A percentile compares a stretch with the other conserved stretches of the same genome.
phyloP scores from a whole-genome alignment of 768 basidiomycete species.

The Leccinum aurantiacum region DNA sequence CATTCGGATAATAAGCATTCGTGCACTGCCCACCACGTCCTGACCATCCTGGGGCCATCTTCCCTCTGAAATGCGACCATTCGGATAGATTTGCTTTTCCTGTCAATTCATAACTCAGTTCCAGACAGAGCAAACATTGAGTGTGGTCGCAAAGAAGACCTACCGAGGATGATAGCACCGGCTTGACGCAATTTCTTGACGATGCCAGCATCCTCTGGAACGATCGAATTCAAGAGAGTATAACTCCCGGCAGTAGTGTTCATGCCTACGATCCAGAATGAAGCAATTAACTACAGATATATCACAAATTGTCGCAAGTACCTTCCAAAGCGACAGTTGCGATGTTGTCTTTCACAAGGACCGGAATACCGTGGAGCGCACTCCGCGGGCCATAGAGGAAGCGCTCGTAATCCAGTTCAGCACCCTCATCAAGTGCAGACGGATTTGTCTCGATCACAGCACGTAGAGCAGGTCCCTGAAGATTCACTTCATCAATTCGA shows the following conservation, averaged over 20 bases:
- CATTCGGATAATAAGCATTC: slow-evolving; percentile 52
- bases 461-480: slow-evolving; percentile 36
- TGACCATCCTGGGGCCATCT: slow-evolving; percentile 53
- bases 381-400: slow-evolving; percentile 28
- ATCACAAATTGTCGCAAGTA: background rate
- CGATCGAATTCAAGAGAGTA: slow-evolving; percentile 34
- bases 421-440: slow-evolving; percentile 36
- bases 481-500: slow-evolving; percentile 45
- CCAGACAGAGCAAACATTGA: no score
- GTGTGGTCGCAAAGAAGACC: background rate
- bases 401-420: slow-evolving; percentile 35
- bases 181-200: slow-evolving; percentile 33
- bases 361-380: slow-evolving; percentile 39
- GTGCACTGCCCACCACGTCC: slow-evolving; percentile 52
- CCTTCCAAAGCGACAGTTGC: slow-evolving; percentile 33
- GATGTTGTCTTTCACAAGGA: slow-evolving; percentile 38
- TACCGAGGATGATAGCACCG: slow-evolving; percentile 37
- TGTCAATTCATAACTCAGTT: slow-evolving; percentile 8
- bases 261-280: slow-evolving; percentile 30
- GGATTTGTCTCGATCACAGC: slow-evolving; percentile 44
- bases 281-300: no score
- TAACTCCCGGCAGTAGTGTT: slow-evolving; percentile 43
- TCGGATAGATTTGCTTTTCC: slow-evolving; percentile 60
- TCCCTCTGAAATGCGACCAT: slow-evolving; percentile 49
- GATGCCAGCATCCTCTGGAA: slow-evolving; percentile 37